A percentile compares a stretch with the other conserved stretches of the same genome.
Evolutionary conservation across 805 yeast genomes (phyloP).

Genomic region (Zygosaccharomyces bisporus): DNA sequence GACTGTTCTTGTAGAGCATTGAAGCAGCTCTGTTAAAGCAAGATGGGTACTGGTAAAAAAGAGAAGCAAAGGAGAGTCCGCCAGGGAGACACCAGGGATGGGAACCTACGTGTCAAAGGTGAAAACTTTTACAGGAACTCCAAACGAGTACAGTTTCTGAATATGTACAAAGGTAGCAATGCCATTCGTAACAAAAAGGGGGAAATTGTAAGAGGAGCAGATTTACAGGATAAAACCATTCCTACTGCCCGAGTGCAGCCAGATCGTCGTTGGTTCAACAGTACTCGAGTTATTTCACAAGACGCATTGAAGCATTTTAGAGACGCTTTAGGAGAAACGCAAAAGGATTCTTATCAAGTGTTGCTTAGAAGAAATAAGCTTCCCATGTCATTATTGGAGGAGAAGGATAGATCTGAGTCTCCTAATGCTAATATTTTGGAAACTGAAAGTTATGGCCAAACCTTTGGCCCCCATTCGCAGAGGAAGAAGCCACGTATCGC

Average conservation of each 20-base stretch:
- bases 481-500: slow-evolving; percentile 85
- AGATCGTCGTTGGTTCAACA: slow-evolving; percentile 96
- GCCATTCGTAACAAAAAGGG: slow-evolving; percentile 85
- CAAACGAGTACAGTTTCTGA: slow-evolving; percentile 80
- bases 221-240: slow-evolving; percentile 77
- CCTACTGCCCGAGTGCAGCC: slow-evolving; percentile 95
- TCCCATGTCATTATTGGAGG: slow-evolving; percentile 93
- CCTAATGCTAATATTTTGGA: slow-evolving; percentile 81
- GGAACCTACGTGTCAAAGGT: slow-evolving; percentile 90
- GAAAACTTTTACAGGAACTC: slow-evolving; percentile 96
- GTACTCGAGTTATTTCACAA: slow-evolving; percentile 94
- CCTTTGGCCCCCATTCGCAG: slow-evolving; percentile 95
- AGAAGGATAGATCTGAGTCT: slow-evolving; percentile 69
- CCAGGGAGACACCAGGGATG: slow-evolving; percentile 78
- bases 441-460: slow-evolving; percentile 73
- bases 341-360: slow-evolving; percentile 80
- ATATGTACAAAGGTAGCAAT: slow-evolving; percentile 90
- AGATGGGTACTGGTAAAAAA: slow-evolving; percentile 91
- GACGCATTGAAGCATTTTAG: slow-evolving; percentile 93
- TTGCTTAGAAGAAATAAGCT: slow-evolving; percentile 82
- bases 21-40: not conserved
- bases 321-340: slow-evolving; percentile 85
- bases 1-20: not conserved
- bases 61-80: slow-evolving; percentile 84
- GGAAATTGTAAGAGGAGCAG: slow-evolving; percentile 82